Conservation (phyloP, 2,329 filamentous ascomycete species). For the Alternaria gansuensis region DNA sequence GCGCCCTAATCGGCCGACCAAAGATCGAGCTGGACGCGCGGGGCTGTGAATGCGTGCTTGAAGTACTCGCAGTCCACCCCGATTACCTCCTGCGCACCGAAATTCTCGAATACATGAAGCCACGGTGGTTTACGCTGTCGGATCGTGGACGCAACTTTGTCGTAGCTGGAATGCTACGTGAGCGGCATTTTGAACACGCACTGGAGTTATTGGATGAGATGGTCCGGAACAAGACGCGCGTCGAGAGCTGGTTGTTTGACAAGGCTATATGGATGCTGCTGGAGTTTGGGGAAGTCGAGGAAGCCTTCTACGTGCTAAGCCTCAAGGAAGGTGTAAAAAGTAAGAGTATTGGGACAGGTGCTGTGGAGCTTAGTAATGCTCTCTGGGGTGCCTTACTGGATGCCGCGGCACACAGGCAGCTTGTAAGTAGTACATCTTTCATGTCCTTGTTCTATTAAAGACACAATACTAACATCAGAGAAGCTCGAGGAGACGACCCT, state of each 20-base stretch:
- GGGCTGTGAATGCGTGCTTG: constrained; percentile 76
- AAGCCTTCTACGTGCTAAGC: constrained; percentile 72
- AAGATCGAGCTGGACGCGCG: constrained; percentile 70
- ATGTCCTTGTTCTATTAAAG: background rate
- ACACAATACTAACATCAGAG: constrained; percentile 20
- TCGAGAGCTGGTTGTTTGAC: constrained; percentile 80
- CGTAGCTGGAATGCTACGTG: constrained; percentile 77
- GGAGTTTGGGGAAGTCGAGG: constrained; percentile 76
- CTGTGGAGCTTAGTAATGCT: constrained; percentile 56
- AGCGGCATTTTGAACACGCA: constrained; percentile 83
- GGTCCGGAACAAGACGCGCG: constrained; percentile 61
- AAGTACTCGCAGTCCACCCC: constrained; percentile 81
- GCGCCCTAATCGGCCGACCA: constrained; percentile 48
- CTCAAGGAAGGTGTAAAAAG: constrained; percentile 49
- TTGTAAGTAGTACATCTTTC: constrained; percentile 53
- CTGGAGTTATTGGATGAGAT: constrained; percentile 74
- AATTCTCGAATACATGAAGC: constrained; percentile 76
- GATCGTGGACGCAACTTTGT: constrained; percentile 72
- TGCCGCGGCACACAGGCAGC: constrained; percentile 69
- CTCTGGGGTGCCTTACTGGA: constrained; percentile 80
- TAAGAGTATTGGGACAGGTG: constrained; percentile 31
- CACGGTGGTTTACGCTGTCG: constrained; percentile 73
- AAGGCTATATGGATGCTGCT: constrained; percentile 78
- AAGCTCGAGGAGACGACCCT: constrained; percentile 71
- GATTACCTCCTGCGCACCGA: constrained; percentile 79